These are phyloP conservation scores for Colletotrichum sp. DNA, from an alignment of 2,329 filamentous ascomycete species.

Conservation along the genomic window DNA sequence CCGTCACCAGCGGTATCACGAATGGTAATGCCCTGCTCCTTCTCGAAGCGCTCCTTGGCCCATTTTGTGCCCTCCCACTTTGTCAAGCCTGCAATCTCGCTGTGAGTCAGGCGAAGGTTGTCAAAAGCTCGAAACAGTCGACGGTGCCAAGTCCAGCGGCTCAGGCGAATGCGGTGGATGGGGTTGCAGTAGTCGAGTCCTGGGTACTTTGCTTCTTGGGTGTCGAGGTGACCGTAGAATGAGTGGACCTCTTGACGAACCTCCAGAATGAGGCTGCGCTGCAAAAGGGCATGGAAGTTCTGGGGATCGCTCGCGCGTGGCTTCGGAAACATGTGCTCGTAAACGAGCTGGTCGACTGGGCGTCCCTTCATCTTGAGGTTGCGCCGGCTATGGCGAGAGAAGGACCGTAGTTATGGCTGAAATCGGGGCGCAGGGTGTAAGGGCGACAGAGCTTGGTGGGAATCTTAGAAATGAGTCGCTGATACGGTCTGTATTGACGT, in stretches of 20 bases:
- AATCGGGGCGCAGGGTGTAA: neutral
- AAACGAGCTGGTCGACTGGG: conserved; percentile 74
- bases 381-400: neutral
- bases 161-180: conserved; percentile 78
- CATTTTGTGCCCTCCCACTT: conserved; percentile 86
- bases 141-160: conserved; percentile 78
- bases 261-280: conserved; percentile 75
- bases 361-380: conserved; percentile 68
- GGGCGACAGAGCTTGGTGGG: neutral
- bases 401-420: neutral
- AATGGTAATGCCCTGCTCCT: conserved; percentile 74
- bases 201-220: conserved; percentile 80
- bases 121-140: conserved; percentile 81
- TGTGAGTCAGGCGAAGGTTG: conserved; percentile 67
- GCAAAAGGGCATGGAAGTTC: conserved; percentile 73
- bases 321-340: conserved; percentile 75
- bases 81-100: conserved; percentile 74
- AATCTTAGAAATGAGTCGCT: neutral
- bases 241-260: conserved; percentile 79
- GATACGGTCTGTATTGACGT: neutral
- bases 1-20: conserved; percentile 74
- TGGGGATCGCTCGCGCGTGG: conserved; percentile 71
- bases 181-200: conserved; percentile 78
- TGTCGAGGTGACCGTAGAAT: conserved; percentile 81
- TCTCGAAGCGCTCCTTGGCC: conserved; percentile 82